Base-by-base conservation (phyloP, 75 land plant genomes). In the Cunninghamia lanceolata region DNA sequence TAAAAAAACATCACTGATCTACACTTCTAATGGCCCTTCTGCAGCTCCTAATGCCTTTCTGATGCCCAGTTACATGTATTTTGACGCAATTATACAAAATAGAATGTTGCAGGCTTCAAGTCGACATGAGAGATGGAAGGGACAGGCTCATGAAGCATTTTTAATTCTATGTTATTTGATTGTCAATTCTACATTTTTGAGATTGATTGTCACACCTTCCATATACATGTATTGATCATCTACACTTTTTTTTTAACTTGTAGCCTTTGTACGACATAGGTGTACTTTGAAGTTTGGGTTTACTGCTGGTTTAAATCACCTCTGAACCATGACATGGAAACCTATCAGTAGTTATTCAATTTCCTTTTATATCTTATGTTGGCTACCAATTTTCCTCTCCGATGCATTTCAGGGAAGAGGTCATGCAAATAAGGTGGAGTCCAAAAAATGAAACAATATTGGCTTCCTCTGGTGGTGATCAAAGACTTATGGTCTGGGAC, bases 401-500 rank as follows among this genome's bases (percentile, higher is more conserved):
- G n/a, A 83, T 52, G 36, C 35, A 82, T 87, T 85, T 36, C 92
- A 98, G 99, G 78, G 99, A 92, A 25, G 94, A 92, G 76, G 99
- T 96, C 13, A 92, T 96, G 53, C 99, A 96, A 86, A 93, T 98
- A 59, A 95, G 94, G 84, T 98, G 99, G 99, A 93, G 92, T 92
- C 99, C 99, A 46, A 93, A 87, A 66, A 94, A 94, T 80, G 99
- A 96, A 88, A 93, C 94, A 36, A 88, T 96, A 30, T 84, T 98
- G 30, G 99, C 99, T 19, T 98, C 99, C 30, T 92, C 92, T 89
- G 94, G 92, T 85, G 97, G 89, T 85, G 99, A 96, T 85, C 89
- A 91, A 82, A 94, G 96, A 82, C 71, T 98, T 80, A 96, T 95
- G 94, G 91, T 98, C 82, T 98, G 99, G 99, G 99, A 98, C 89